Conservation (phyloP, 106 monocot genomes). For the Allium cepa region DNA sequence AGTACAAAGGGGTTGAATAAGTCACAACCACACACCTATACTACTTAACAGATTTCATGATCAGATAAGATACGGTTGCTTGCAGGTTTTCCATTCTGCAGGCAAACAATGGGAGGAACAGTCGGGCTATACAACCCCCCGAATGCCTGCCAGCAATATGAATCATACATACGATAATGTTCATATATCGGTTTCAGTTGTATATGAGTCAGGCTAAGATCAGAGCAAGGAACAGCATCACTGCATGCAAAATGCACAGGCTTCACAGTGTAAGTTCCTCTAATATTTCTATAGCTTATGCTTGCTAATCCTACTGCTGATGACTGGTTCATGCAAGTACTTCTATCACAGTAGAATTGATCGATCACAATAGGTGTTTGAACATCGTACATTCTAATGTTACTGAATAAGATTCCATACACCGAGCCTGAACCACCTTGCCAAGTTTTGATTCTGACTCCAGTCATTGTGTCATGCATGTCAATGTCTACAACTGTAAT, state of each 20-base stretch:
- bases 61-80: slow-evolving; percentile 49
- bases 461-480: slow-evolving; percentile 64
- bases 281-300: slow-evolving; percentile 63
- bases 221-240: slow-evolving; percentile 61
- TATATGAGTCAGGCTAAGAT: slow-evolving; percentile 45
- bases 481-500: slow-evolving; percentile 66
- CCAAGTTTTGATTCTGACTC: slow-evolving; percentile 88
- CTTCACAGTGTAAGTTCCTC: slow-evolving; percentile 72
- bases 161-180: slow-evolving; percentile 50
- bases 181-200: slow-evolving; percentile 56
- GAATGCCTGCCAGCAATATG: slow-evolving; percentile 76
- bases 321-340: slow-evolving; percentile 68
- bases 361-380: slow-evolving; percentile 81
- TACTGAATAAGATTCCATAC: slow-evolving; percentile 51
- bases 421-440: slow-evolving; percentile 87
- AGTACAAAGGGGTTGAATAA: background rate
- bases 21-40: slow-evolving; percentile 1
- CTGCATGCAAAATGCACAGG: slow-evolving; percentile 89
- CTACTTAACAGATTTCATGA: slow-evolving; percentile 50
- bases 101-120: slow-evolving; percentile 51
- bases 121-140: slow-evolving; percentile 55
- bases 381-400: slow-evolving; percentile 69
- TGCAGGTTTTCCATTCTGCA: slow-evolving; percentile 65
- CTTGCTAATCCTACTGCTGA: slow-evolving; percentile 57
- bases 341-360: slow-evolving; percentile 81